Conservation (phyloP, 345 rosid species). For the Hibiscus trionum region DNA sequence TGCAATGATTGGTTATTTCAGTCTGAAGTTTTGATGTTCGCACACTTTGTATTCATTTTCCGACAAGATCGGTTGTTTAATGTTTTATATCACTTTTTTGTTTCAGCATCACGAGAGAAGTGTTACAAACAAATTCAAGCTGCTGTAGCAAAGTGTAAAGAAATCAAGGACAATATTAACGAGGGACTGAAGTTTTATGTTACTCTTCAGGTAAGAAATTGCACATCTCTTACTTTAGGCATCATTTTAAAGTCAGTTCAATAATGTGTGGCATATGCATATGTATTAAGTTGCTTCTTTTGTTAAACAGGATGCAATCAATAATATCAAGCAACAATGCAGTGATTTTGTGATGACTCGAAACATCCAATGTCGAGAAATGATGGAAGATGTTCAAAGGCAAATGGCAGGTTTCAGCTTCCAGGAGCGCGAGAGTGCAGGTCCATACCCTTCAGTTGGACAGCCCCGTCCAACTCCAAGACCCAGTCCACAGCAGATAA, state of each 20-base stretch:
- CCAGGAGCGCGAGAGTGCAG: slow-evolving; percentile 64
- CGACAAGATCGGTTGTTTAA: background rate
- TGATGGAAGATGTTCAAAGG: slow-evolving; percentile 95
- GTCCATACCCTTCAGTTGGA: slow-evolving; percentile 59
- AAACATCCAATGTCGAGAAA: slow-evolving; percentile 91
- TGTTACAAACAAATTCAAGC: slow-evolving; percentile 92
- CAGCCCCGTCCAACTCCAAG: slow-evolving; percentile 50
- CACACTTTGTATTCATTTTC: background rate
- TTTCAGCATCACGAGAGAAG: slow-evolving; percentile 82
- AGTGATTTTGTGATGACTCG: slow-evolving; percentile 97
- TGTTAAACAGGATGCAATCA: slow-evolving; percentile 75
- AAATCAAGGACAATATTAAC: slow-evolving; percentile 89
- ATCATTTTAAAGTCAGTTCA: background rate
- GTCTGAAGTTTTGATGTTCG: background rate
- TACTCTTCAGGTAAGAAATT: slow-evolving; percentile 73
- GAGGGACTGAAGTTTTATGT: slow-evolving; percentile 97
- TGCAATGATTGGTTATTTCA: background rate
- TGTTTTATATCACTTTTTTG: background rate
- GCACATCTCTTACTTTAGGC: background rate
- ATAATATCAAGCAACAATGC: slow-evolving; percentile 92
- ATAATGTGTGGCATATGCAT: background rate
- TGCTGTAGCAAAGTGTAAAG: slow-evolving; percentile 78
- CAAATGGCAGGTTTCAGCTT: slow-evolving; percentile 83
- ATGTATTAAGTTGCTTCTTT: background rate
- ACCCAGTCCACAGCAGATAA: slow-evolving; percentile 31